Base-by-base conservation (phyloP, 805 yeast genomes). In the Suhomyces emberorum region DNA sequence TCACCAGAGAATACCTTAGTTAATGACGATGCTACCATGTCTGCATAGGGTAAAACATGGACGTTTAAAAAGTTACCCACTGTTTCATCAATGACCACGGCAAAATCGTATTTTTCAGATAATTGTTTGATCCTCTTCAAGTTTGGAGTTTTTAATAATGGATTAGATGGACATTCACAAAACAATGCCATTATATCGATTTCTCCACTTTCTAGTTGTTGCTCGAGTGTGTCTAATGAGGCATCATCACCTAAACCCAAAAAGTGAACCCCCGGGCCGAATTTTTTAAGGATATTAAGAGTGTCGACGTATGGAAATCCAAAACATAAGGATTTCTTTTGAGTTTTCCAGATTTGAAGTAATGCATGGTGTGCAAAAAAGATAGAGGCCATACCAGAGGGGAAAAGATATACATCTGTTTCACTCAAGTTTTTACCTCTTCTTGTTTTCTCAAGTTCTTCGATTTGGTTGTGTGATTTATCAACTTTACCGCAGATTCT, bases 271-370 rank as follows among this genome's bases (percentile, higher is more conserved):
- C 97, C 97, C 3, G 89, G 85, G 11, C 98, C 97, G 72, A 88
- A 93, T 58, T 89, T 91, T 52, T 75, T 74, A 50, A 93, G 69
- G 40, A 93, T 80, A 48, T 86, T 87, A 38, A 88, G 70, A 0
- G 98, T 89, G 57, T 93, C 98, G 19, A 87, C 93, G 59, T 91
- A 93, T 5, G 98, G 96, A 63, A 89, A 88, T 1, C 99, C 99
- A 61, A 86, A 91, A 62, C 96, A 88, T 2, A 88, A 95, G 1
- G 95, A 80, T 56, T 86, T 87, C 43, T 63, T 55, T 5, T 59
- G 55, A 10, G 34, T 38, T 3, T 37, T 36, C 19, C 39, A 44
- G 5, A 42, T 37, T 22, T 64, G 49, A 36, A 78, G 54, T 14
- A 77, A 46, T 7, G 78, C 69, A 41, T 77, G 73, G 55, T 91